These are phyloP conservation scores for Ceratocystis destructans DNA, from an alignment of 2,329 filamentous ascomycete species.

Conservation along the genomic window DNA sequence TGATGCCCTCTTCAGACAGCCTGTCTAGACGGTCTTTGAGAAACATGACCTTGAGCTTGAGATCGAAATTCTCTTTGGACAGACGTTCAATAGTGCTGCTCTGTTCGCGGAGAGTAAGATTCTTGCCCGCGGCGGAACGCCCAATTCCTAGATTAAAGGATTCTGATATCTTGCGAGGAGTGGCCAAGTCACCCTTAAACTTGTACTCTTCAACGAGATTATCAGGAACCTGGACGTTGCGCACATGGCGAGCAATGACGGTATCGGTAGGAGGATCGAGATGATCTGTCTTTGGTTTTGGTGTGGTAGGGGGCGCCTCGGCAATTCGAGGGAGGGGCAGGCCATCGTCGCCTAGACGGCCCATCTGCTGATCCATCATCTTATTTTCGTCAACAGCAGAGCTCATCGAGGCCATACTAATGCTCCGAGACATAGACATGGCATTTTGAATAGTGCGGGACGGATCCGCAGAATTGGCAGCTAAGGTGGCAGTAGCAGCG, in stretches of 20 bases:
- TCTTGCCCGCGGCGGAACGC: slow-evolving; percentile 44
- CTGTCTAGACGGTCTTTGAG: slow-evolving; percentile 86
- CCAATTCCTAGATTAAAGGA: slow-evolving; percentile 34
- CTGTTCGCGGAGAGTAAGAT: slow-evolving; percentile 87
- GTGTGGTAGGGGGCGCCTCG: slow-evolving; percentile 49
- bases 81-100: slow-evolving; percentile 92
- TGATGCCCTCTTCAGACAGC: slow-evolving; percentile 87
- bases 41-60: slow-evolving; percentile 96
- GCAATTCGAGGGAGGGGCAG: slow-evolving; percentile 23
- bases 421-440: slow-evolving; percentile 41
- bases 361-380: slow-evolving; percentile 31
- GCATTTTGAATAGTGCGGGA: slow-evolving; percentile 32
- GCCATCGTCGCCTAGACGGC: slow-evolving; percentile 38
- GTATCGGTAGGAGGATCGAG: slow-evolving; percentile 65
- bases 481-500: slow-evolving; percentile 33
- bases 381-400: slow-evolving; percentile 50
- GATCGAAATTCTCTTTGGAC: slow-evolving; percentile 94
- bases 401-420: slow-evolving; percentile 80
- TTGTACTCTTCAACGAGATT: slow-evolving; percentile 77
- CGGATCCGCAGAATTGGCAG: slow-evolving; percentile 65
- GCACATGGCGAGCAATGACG: slow-evolving; percentile 72
- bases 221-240: slow-evolving; percentile 81
- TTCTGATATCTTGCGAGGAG: slow-evolving; percentile 39
- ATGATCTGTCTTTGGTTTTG: slow-evolving; percentile 44
- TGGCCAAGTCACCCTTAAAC: slow-evolving; percentile 53